Conservation (phyloP, 306 rosid genomes). For the Canavalia ensiformis region DNA sequence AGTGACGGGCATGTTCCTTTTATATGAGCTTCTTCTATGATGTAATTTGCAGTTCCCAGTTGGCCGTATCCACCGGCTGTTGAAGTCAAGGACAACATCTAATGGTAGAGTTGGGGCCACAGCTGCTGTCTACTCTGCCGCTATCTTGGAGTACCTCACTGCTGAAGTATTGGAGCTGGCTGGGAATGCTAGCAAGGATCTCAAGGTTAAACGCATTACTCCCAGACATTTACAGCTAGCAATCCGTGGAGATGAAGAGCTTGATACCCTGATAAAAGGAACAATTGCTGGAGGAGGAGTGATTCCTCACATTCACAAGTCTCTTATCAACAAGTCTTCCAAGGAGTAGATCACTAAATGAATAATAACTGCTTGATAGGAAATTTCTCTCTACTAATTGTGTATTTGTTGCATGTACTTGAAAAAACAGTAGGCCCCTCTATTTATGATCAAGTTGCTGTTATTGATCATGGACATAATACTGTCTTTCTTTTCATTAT, state of each 20-base stretch:
- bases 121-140: slow-evolving; percentile 86
- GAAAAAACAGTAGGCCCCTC: slow-evolving; percentile 44
- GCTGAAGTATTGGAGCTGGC: slow-evolving; percentile 86
- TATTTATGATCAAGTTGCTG: slow-evolving; percentile 49
- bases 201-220: slow-evolving; percentile 81
- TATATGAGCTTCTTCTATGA: slow-evolving; percentile 16
- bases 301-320: slow-evolving; percentile 83
- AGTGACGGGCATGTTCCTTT: slow-evolving; percentile 19
- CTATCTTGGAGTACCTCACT: slow-evolving; percentile 79
- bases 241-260: slow-evolving; percentile 82
- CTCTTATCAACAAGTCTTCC: slow-evolving; percentile 82
- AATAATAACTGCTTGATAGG: slow-evolving; percentile 37
- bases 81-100: slow-evolving; percentile 74
- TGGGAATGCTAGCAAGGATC: slow-evolving; percentile 87
- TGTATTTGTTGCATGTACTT: slow-evolving; percentile 42
- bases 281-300: slow-evolving; percentile 89
- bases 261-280: slow-evolving; percentile 79
- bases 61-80: slow-evolving; percentile 78
- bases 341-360: slow-evolving; percentile 63
- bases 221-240: slow-evolving; percentile 86
- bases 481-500: slow-evolving; percentile 41
- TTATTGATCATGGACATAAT: slow-evolving; percentile 39
- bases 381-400: slow-evolving; percentile 41
- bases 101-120: slow-evolving; percentile 84
- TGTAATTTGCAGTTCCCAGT: slow-evolving; percentile 73